These are phyloP conservation scores for Podila epicladia DNA, from an alignment of 192 early-diverging fungal genomes.

Conservation along the genomic window DNA sequence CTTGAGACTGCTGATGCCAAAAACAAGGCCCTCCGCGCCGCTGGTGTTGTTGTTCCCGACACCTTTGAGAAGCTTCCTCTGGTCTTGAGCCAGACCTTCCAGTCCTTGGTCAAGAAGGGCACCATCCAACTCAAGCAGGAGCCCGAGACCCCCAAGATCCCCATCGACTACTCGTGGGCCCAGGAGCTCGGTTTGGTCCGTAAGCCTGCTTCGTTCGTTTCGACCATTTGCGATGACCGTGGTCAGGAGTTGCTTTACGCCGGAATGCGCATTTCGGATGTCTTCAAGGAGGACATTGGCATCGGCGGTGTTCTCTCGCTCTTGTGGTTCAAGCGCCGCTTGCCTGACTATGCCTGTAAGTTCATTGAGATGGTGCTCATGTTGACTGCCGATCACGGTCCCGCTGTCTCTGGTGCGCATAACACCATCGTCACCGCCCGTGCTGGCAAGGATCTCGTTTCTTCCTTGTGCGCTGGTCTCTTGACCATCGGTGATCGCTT, in stretches of 20 bases:
- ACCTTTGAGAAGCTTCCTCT: constrained; percentile 95
- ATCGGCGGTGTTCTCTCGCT: constrained; percentile 96
- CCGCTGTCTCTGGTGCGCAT: constrained; percentile 91
- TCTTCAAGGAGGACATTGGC: constrained; percentile 98
- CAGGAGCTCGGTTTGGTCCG: constrained; percentile 97
- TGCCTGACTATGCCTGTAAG: constrained; percentile 92
- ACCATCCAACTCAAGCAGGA: constrained; percentile 77
- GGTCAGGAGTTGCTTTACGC: constrained; percentile 98
- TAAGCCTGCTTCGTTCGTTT: constrained; percentile 97
- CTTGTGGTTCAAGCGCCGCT: constrained; percentile 97
- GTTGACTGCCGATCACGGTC: constrained; percentile 98
- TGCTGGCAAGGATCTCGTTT: constrained; percentile 96
- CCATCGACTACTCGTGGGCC: constrained; percentile 98
- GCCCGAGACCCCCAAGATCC: constrained; percentile 95
- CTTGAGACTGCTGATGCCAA: constrained; percentile 97
- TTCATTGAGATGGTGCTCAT: constrained; percentile 99
- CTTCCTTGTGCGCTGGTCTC: constrained; percentile 91
- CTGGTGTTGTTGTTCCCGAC: constrained; percentile 92
- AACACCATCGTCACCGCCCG: constrained; percentile 92
- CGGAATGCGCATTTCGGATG: constrained; percentile 96
- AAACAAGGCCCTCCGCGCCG: constrained; percentile 85
- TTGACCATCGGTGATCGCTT: constrained; percentile 96
- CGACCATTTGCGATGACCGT: constrained; percentile 98
- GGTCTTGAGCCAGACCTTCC: constrained; percentile 81
- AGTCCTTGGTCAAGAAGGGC: constrained; percentile 77